These are phyloP conservation scores for Penicillium waksmanii DNA, from an alignment of 495 filamentous ascomycete species.

Conservation along the genomic window DNA sequence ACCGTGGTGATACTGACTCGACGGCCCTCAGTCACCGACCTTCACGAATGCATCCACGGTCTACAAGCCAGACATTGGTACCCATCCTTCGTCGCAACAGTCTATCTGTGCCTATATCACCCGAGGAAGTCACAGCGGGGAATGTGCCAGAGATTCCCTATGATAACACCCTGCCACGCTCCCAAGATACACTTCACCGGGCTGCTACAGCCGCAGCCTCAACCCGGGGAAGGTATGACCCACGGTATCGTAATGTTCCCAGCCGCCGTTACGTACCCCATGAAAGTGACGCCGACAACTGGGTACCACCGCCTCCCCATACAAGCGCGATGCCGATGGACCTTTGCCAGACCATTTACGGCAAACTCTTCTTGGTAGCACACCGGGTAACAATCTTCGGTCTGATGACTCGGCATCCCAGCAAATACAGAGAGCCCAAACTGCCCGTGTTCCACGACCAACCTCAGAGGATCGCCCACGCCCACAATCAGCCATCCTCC, in stretches of 20 bases:
- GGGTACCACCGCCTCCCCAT: slow-evolving; percentile 94
- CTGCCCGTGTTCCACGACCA: slow-evolving; percentile 26
- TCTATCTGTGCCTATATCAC: slow-evolving; percentile 26
- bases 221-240: slow-evolving; percentile 65
- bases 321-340: slow-evolving; percentile 68
- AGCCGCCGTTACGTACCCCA: slow-evolving; percentile 62
- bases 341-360: slow-evolving; percentile 59
- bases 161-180: slow-evolving; percentile 77
- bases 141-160: slow-evolving; percentile 59
- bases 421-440: slow-evolving; percentile 30
- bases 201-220: slow-evolving; percentile 77
- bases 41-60: slow-evolving; percentile 14
- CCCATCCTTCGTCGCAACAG: slow-evolving; percentile 29
- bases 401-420: slow-evolving; percentile 8
- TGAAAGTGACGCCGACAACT: slow-evolving; percentile 89
- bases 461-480: slow-evolving; percentile 25
- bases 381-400: neutral
- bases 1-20: slow-evolving; percentile 34
- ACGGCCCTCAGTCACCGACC: slow-evolving; percentile 21
- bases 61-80: slow-evolving; percentile 17
- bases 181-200: slow-evolving; percentile 72
- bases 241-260: slow-evolving; percentile 32
- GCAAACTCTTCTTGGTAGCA: slow-evolving; percentile 36
- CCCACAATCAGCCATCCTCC: slow-evolving; percentile 32
- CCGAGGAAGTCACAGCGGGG: slow-evolving; percentile 21